These are phyloP conservation scores for Brasenia schreberi DNA, from an alignment of 164 flowering plant genomes.

Conservation along the genomic window DNA sequence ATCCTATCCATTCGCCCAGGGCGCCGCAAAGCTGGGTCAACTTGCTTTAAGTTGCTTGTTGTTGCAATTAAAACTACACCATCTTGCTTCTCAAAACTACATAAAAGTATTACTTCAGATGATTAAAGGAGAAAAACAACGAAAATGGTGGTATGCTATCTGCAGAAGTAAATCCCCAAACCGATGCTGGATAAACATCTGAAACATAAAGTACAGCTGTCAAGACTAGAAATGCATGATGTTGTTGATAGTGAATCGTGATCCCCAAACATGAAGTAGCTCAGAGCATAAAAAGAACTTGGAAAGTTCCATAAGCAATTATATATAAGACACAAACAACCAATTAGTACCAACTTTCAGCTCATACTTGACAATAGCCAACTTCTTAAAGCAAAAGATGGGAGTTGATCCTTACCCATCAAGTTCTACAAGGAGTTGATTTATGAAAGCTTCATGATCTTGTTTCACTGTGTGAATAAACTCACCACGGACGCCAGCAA, in stretches of 20 bases:
- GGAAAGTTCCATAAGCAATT: no score
- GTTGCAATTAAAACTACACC: slow-evolving; percentile 98
- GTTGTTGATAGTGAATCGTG: no score
- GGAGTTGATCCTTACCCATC: slow-evolving; percentile 53
- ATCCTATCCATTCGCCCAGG: slow-evolving; percentile 98
- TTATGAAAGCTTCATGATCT: slow-evolving; percentile 94
- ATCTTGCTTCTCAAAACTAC: slow-evolving; percentile 96
- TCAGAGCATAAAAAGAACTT: no score
- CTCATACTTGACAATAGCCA: not conserved
- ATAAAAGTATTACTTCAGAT: not conserved
- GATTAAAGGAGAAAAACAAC: no score
- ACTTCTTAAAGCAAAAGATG: not conserved
- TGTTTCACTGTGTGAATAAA: slow-evolving; percentile 80
- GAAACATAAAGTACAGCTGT: no score
- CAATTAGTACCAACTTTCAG: not conserved
- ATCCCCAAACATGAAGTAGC: no score
- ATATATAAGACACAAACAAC: no score
- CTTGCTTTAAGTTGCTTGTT: slow-evolving; percentile 64
- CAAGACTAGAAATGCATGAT: no score
- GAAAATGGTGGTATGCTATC: no score
- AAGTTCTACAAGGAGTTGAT: slow-evolving; percentile 97
- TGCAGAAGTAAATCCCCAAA: no score
- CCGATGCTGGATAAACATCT: no score
- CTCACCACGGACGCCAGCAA: slow-evolving; percentile 96
- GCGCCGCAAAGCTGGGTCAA: slow-evolving; percentile 79